Conservation (phyloP, 2,329 filamentous ascomycete species). For the Monilinia fructicola region DNA sequence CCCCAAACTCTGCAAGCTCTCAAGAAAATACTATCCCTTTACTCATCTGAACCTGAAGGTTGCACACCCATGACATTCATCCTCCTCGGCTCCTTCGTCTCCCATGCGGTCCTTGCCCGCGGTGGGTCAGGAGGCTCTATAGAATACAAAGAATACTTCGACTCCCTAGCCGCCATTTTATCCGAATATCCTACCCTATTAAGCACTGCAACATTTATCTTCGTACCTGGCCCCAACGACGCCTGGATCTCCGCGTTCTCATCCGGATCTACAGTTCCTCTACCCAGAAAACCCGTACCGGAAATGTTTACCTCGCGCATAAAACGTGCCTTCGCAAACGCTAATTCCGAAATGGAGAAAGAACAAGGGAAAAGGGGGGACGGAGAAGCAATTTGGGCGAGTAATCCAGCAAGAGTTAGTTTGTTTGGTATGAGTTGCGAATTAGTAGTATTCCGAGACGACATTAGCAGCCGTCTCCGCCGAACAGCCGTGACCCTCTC, state of each 20-base stretch:
- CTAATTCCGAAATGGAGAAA: conserved; percentile 67
- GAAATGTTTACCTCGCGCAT: conserved; percentile 88
- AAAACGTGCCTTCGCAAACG: conserved; percentile 73
- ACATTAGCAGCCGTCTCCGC: conserved; percentile 76
- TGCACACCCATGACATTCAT: conserved; percentile 76
- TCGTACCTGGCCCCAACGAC: conserved; percentile 95
- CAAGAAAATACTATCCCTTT: conserved; percentile 72
- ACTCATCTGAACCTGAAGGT: conserved; percentile 63
- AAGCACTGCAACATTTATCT: conserved; percentile 78
- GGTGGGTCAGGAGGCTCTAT: conserved; percentile 78
- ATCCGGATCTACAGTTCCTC: conserved; percentile 66
- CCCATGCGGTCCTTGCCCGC: conserved; percentile 62
- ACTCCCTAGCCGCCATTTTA: conserved; percentile 78
- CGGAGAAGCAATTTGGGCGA: conserved; percentile 82
- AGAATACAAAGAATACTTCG: conserved; percentile 96
- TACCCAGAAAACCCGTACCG: conserved; percentile 73
- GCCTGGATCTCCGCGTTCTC: conserved; percentile 91
- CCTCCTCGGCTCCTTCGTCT: conserved; percentile 80
- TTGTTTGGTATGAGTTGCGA: conserved; percentile 89
- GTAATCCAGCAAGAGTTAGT: conserved; percentile 77
- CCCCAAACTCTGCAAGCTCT: conserved; percentile 80
- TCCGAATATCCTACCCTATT: conserved; percentile 81
- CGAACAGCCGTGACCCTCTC: conserved; percentile 72
- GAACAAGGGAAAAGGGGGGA: conserved; percentile 51
- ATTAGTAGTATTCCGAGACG: conserved; percentile 82